Conservation (phyloP, 192 early-diverging fungal genomes). For the Gigaspora rosea region DNA sequence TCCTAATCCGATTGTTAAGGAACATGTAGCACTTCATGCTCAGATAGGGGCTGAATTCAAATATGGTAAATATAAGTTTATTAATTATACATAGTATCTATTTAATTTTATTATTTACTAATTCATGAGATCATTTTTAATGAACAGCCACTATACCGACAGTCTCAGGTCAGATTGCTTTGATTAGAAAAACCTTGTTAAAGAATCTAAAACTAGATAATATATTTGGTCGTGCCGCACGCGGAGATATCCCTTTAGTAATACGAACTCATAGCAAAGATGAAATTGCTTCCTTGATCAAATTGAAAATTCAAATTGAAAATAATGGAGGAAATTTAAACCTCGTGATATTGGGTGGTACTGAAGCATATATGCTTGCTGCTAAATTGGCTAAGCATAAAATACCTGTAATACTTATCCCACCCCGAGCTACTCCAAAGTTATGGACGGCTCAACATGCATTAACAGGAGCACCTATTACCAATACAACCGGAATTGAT, state of each 20-base stretch:
- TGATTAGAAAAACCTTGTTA: constrained; percentile 46
- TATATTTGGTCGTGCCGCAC: constrained; percentile 42
- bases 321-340: constrained; percentile 40
- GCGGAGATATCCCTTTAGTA: constrained; percentile 55
- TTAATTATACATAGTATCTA: too few relatives aligned
- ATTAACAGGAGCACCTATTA: constrained; percentile 54
- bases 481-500: constrained; percentile 55
- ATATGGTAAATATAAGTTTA: constrained; percentile 1
- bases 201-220: constrained; percentile 38
- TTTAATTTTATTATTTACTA: too few relatives aligned
- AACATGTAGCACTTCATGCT: constrained; percentile 60
- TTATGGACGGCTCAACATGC: constrained; percentile 64
- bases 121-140: neutral
- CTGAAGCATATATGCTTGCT: constrained; percentile 69
- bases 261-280: constrained; percentile 55
- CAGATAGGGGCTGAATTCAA: constrained; percentile 46
- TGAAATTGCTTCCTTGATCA: constrained; percentile 67
- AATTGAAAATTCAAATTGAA: constrained; percentile 53
- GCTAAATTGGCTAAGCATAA: constrained; percentile 51
- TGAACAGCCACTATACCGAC: constrained; percentile 49
- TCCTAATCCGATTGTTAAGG: constrained; percentile 41
- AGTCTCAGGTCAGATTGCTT: constrained; percentile 55
- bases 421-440: constrained; percentile 64
- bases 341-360: constrained; percentile 64
- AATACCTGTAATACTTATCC: constrained; percentile 64